Base-by-base conservation (phyloP, 208 protist species). In the Crithidia bombi region DNA sequence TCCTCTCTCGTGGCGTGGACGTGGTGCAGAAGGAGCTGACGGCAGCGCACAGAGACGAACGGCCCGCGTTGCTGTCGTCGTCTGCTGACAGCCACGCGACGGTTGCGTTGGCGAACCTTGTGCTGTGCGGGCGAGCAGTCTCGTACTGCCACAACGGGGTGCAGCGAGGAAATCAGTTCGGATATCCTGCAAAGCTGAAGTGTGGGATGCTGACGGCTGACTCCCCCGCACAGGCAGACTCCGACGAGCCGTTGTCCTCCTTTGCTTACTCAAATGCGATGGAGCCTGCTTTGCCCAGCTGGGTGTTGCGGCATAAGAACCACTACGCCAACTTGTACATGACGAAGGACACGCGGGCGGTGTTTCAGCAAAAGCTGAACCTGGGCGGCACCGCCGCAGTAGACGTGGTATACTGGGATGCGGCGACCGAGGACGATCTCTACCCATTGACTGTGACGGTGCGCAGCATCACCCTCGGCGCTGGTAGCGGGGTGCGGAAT, bases 291-390 rank as follows among this genome's bases (percentile, higher is more conserved):
- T 68, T 79, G 36, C 82, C 92, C 12, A 87, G 90, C 52, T 97
- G 92, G 90, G 83, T 97, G 21, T n/a, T 97, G 14, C 73, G 59
- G 56, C 76, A 89, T 66, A 49, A 67, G 14, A 72, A 63, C 17
- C 78, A 85, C 73, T 95, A 85, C 77, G 72, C 63, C 11, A 87
- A 90, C 50, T 41, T 93, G 25, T 97, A 90, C 64, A 82, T 93
- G 74, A 79, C 81, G 28, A 83, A 79, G 28, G 89, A 94, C 56
- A 81, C 69, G n/a, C 81, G 86, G 25, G 73, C 73, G 33, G 58
- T 80, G 30, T 81, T 91, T 54, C 73, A 83, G 69, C 79, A 92
- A 56, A 84, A 85, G 62, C 61, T 72, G 30, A 58, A 65, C 32
- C 49, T 87, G 3, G 82, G 86, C 36, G 80, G 79, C 38, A 71